A percentile compares a stretch with the other conserved stretches of the same genome.
Evolutionary conservation across 2,329 filamentous ascomycete species (phyloP).

Genomic region (Ascocoryne sarcoides): DNA sequence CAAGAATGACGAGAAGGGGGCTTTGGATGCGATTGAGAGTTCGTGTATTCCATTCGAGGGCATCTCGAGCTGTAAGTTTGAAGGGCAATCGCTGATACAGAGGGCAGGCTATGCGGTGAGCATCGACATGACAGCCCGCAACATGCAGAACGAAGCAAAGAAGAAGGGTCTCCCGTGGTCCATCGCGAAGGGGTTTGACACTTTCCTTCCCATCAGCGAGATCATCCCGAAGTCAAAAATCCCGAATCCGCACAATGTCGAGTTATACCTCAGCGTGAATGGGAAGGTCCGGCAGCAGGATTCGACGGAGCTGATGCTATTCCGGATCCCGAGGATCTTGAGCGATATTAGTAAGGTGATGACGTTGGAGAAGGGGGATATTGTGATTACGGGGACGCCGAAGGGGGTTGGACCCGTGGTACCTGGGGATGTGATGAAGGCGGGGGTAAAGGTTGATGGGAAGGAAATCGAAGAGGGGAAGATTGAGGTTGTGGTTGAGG

Average conservation of each 20-base stretch:
- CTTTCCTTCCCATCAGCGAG: constrained; percentile 81
- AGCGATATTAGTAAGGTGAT: constrained; percentile 92
- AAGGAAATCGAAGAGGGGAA: constrained; percentile 76
- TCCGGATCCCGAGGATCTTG: constrained; percentile 77
- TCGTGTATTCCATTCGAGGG: constrained; percentile 26
- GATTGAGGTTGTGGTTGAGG: constrained; percentile 76
- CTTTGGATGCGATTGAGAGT: constrained; percentile 76
- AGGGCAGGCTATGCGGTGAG: constrained; percentile 69
- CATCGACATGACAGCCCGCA: constrained; percentile 96
- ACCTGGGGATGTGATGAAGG: constrained; percentile 79
- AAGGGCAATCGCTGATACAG: constrained; percentile 8
- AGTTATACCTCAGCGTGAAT: constrained; percentile 82
- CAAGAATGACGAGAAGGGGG: constrained; percentile 63
- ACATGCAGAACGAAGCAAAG: constrained; percentile 94
- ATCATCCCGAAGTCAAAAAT: constrained; percentile 74
- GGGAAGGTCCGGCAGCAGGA: constrained; percentile 70
- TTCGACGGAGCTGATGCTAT: constrained; percentile 90
- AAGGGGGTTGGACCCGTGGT: constrained; percentile 87
- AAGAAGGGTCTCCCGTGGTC: constrained; percentile 93
- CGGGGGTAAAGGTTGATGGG: constrained; percentile 70
- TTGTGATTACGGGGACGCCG: constrained; percentile 92
- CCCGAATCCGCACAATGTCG: constrained; percentile 77
- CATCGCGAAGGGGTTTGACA: constrained; percentile 96
- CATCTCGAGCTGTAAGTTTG: too few relatives aligned
- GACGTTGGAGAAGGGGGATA: constrained; percentile 84